phyloP scores from a whole-genome alignment of 2,329 filamentous ascomycete genomes.

The Talaromyces sp. region DNA sequence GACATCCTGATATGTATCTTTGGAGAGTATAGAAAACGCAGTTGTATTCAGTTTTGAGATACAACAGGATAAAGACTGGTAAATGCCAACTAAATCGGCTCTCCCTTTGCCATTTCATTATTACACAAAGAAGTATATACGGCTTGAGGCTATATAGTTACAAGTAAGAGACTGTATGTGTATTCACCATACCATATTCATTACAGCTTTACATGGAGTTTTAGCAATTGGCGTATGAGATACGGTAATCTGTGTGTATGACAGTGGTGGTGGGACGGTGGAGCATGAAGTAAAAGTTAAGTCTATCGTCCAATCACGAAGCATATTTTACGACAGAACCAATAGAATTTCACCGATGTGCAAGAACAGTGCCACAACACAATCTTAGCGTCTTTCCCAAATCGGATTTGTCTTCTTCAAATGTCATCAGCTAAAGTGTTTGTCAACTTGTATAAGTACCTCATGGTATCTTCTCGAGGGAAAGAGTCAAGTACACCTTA shows the following conservation, averaged over 20 bases:
- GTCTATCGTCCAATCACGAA: background rate
- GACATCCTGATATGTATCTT: too few species aligned
- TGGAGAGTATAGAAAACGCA: too few species aligned
- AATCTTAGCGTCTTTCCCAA: background rate
- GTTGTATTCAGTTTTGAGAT: too few species aligned
- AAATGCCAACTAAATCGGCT: background rate
- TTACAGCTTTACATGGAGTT: background rate
- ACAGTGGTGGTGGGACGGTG: background rate
- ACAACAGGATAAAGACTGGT: too few species aligned
- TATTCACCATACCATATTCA: background rate
- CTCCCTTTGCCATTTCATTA: background rate
- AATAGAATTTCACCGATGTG: background rate
- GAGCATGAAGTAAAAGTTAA: background rate
- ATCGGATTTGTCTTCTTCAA: background rate
- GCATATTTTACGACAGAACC: background rate
- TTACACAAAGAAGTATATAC: background rate
- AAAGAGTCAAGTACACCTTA: background rate
- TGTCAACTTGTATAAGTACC: background rate
- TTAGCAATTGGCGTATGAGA: background rate
- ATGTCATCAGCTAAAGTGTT: background rate
- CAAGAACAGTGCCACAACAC: background rate
- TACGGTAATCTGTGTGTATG: background rate
- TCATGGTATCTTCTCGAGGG: background rate
- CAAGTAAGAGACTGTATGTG: background rate
- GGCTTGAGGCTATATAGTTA: too few species aligned